A percentile compares a stretch with the other conserved stretches of the same genome.
Conservation (phyloP, 345 rosid species). For the Linum lewisii region DNA sequence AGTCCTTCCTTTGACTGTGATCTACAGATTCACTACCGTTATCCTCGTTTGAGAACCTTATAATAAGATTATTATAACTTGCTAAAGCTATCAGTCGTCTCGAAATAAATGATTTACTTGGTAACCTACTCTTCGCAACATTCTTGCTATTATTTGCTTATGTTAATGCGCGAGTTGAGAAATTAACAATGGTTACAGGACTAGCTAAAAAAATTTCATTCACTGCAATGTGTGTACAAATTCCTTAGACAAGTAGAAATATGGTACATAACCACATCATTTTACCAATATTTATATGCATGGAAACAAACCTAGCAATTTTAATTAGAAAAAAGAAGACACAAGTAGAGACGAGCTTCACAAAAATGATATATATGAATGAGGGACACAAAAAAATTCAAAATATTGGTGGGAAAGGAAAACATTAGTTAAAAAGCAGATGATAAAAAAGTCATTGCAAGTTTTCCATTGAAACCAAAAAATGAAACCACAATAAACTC, state of each 20-base stretch:
- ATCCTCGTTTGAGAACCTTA: constrained; percentile 81
- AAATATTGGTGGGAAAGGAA: too few relatives aligned
- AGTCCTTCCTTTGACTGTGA: constrained; percentile 16
- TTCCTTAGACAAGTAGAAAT: neutral
- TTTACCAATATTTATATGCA: too few relatives aligned
- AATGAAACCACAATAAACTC: too few relatives aligned
- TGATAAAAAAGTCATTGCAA: too few relatives aligned
- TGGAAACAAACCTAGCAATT: too few relatives aligned
- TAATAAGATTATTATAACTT: constrained; percentile 54
- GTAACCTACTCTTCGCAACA: constrained; percentile 33
- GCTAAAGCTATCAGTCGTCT: constrained; percentile 33
- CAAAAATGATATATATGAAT: too few relatives aligned
- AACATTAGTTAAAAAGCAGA: too few relatives aligned
- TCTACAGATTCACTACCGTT: constrained; percentile 71
- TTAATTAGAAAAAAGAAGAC: too few relatives aligned
- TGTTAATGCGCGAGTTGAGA: constrained; percentile 15
- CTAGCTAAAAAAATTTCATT: constrained; percentile 23
- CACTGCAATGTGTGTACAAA: constrained; percentile 25
- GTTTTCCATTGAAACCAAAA: too few relatives aligned
- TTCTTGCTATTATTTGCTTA: constrained; percentile 30
- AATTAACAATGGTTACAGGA: constrained; percentile 18
- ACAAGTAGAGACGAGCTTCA: too few relatives aligned
- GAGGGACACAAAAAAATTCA: too few relatives aligned
- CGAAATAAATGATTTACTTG: constrained; percentile 26
- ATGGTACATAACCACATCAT: neutral